Percentiles rank a stretch among this genome's conserved stretches.
Conservation (phyloP, 2,329 filamentous ascomycete genomes). For the Sarocladium kiliense region DNA sequence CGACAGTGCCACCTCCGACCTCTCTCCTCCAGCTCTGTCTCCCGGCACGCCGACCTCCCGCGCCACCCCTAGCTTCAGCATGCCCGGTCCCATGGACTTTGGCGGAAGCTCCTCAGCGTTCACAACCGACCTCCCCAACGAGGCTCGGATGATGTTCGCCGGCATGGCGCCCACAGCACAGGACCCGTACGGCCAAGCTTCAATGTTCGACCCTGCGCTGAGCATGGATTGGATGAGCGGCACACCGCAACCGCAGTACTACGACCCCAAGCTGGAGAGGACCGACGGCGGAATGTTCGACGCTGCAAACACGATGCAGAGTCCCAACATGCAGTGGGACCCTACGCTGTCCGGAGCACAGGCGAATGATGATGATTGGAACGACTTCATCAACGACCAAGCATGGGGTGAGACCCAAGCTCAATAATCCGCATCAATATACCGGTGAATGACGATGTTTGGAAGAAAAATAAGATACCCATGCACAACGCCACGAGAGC, state of each 20-base stretch:
- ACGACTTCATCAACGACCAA: constrained; percentile 24
- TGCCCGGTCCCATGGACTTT: constrained; percentile 13
- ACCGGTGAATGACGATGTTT: not conserved
- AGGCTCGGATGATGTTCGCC: constrained; percentile 35
- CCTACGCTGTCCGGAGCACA: not conserved
- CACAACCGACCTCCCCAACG: constrained; percentile 35
- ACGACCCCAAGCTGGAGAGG: constrained; percentile 2
- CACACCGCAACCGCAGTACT: not conserved
- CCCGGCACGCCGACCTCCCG: constrained; percentile 19
- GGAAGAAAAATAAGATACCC: constrained; percentile 6
- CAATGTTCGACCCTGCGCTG: constrained; percentile 6
- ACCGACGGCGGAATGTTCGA: not conserved
- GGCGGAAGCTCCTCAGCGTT: constrained; percentile 28
- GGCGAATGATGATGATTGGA: constrained; percentile 24
- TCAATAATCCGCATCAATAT: not conserved
- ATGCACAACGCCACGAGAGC: not conserved
- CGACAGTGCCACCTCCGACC: constrained; percentile 16
- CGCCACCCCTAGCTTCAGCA: constrained; percentile 18
- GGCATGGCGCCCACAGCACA: constrained; percentile 18
- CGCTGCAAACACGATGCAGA: not conserved
- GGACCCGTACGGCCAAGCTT: constrained; percentile 14
- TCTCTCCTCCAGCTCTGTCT: constrained; percentile 23
- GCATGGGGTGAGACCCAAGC: constrained; percentile 14
- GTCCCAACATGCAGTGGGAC: constrained; percentile 5
- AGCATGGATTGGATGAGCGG: constrained; percentile 1